These are phyloP conservation scores for Hemisphaericaspora subhashii DNA, from an alignment of 1,139 yeast genomes.

Conservation along the genomic window DNA sequence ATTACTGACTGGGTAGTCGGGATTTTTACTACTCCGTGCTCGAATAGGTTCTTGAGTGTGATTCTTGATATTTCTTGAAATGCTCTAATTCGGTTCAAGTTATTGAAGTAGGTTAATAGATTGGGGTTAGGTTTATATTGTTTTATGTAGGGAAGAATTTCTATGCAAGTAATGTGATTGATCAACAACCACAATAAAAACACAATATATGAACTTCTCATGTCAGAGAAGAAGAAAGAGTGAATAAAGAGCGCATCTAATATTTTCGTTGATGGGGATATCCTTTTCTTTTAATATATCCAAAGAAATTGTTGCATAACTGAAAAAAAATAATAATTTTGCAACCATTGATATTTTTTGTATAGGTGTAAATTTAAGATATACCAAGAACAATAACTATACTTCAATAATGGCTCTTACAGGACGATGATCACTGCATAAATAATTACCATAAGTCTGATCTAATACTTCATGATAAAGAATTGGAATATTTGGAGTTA, in stretches of 20 bases:
- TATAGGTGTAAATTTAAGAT: background rate
- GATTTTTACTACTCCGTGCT: constrained; percentile 4
- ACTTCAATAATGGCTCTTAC: constrained; percentile 20
- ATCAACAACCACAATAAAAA: background rate
- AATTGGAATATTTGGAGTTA: constrained; percentile 19
- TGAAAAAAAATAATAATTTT: background rate
- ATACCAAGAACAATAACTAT: background rate
- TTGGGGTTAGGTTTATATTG: constrained; percentile 3
- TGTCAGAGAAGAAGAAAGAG: background rate
- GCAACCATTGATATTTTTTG: background rate
- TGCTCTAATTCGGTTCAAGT: background rate
- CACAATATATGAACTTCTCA: background rate
- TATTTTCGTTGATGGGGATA: too few relatives aligned
- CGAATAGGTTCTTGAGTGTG: background rate
- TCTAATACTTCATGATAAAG: constrained; percentile 15
- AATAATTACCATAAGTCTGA: constrained; percentile 13
- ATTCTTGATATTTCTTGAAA: constrained; percentile 2
- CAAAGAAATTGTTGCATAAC: too few relatives aligned
- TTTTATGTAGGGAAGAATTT: constrained; percentile 4
- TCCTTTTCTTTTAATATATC: background rate
- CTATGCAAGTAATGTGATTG: background rate
- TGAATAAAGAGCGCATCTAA: too few relatives aligned
- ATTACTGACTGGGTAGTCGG: constrained; percentile 6
- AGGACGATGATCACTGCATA: constrained; percentile 24
- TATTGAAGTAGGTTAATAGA: constrained; percentile 5